Evolutionary conservation across 2,329 filamentous ascomycete species (phyloP).

Genomic region (Ophiostoma australiae): DNA sequence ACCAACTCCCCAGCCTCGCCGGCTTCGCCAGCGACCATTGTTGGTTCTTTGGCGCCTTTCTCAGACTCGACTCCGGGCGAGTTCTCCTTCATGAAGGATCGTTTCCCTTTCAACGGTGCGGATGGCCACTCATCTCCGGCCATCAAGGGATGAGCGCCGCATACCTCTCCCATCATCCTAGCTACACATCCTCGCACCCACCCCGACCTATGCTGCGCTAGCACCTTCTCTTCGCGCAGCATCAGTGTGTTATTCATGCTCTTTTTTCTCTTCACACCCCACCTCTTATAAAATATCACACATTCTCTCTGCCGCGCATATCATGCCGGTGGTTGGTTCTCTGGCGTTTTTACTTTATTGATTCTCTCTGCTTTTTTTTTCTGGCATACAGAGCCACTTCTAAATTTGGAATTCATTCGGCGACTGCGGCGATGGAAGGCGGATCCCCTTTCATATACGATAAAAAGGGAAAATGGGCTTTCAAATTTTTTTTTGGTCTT

Average conservation of each 20-base stretch:
- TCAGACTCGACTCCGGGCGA: conserved; percentile 45
- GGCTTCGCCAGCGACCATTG: conserved; percentile 44
- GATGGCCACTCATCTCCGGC: conserved; percentile 47
- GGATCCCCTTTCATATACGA: conserved; percentile 7
- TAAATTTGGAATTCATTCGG: not conserved
- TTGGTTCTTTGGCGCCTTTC: conserved; percentile 42
- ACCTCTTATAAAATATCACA: not conserved
- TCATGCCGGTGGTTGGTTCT: not conserved
- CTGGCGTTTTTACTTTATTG: not conserved
- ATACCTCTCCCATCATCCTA: not conserved
- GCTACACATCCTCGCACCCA: not conserved
- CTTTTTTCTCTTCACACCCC: not conserved
- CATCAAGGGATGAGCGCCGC: conserved; percentile 37
- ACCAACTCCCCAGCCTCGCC: conserved; percentile 34
- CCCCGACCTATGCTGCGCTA: conserved; percentile 1
- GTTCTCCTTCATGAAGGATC: conserved; percentile 41
- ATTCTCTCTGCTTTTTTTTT: not conserved
- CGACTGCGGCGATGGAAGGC: conserved; percentile 11
- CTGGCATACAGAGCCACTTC: not conserved
- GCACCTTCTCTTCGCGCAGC: conserved; percentile 13
- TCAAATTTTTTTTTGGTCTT: not conserved
- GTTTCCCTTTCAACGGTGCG: conserved; percentile 45
- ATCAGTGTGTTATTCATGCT: conserved; percentile 10
- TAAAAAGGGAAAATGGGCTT: conserved; percentile 4
- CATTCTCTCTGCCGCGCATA: not conserved